A percentile compares a stretch with the other conserved stretches of the same genome.
phyloP scores from a whole-genome alignment of 2,329 filamentous ascomycete genomes.

The Zymoseptoria passerinii region DNA sequence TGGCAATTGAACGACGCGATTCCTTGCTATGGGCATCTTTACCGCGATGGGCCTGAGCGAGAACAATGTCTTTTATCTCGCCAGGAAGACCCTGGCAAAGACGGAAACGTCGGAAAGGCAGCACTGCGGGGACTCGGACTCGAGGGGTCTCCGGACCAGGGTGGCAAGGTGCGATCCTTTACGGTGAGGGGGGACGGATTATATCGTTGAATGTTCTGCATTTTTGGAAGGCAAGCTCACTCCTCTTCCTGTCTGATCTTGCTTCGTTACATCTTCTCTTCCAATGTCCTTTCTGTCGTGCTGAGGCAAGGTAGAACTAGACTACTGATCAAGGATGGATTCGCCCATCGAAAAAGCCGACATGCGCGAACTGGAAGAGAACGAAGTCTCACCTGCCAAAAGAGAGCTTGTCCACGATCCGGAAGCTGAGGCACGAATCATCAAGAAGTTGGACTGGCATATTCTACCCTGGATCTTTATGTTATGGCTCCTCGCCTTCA shows the following conservation, averaged over 20 bases:
- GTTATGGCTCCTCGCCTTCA: conserved; percentile 42
- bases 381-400: neutral
- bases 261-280: neutral
- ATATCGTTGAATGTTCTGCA: neutral
- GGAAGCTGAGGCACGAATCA: conserved; percentile 23
- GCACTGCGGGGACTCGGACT: neutral
- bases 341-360: conserved; percentile 1
- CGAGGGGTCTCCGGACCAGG: neutral
- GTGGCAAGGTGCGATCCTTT: neutral
- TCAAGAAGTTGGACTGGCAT: conserved; percentile 36
- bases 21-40: neutral
- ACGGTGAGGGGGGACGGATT: neutral
- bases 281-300: neutral
- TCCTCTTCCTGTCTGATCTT: neutral
- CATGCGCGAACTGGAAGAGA: conserved; percentile 8
- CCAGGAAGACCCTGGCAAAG: neutral
- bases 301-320: neutral
- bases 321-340: neutral
- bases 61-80: neutral
- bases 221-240: neutral
- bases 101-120: neutral
- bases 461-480: conserved; percentile 40
- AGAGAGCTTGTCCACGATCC: conserved; percentile 3
- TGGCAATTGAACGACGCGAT: too few species aligned
- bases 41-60: neutral